These are phyloP conservation scores for Aquilaria yunnanensis DNA, from an alignment of 345 rosid species.

Conservation along the genomic window DNA sequence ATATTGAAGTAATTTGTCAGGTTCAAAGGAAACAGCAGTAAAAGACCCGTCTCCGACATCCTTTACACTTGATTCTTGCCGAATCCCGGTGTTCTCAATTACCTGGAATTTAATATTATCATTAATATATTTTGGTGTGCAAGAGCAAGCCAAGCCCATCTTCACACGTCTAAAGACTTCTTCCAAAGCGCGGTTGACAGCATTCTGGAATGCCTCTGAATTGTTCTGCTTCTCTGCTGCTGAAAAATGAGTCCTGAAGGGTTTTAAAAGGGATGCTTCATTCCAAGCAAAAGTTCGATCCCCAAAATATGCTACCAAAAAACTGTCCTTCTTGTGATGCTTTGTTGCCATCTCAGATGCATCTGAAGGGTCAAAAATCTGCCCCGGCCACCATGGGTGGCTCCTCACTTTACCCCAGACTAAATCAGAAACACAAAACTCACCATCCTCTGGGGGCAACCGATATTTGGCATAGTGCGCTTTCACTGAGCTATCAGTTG, in stretches of 20 bases:
- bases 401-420: conserved; percentile 81
- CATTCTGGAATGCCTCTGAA: conserved; percentile 49
- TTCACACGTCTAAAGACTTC: conserved; percentile 56
- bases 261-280: conserved; percentile 50
- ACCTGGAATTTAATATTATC: conserved; percentile 37
- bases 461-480: conserved; percentile 33
- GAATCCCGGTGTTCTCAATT: conserved; percentile 56
- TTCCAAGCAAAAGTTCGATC: conserved; percentile 80
- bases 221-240: conserved; percentile 52
- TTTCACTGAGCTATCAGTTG: conserved; percentile 19
- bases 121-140: conserved; percentile 31
- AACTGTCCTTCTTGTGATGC: conserved; percentile 52
- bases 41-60: conserved; percentile 25
- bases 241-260: conserved; percentile 49
- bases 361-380: conserved; percentile 61
- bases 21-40: conserved; percentile 31
- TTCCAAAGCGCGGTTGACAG: conserved; percentile 56
- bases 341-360: conserved; percentile 59
- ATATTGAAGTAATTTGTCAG: conserved; percentile 39
- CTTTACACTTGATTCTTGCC: conserved; percentile 28
- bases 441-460: conserved; percentile 35
- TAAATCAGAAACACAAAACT: conserved; percentile 45
- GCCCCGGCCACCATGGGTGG: conserved; percentile 92
- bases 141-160: conserved; percentile 52
- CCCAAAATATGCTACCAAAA: conserved; percentile 71